Evolutionary conservation across 768 basidiomycete genomes (phyloP), one percentile per base, ranked within the genome.

Genomic region (Panellus pusillus): DNA sequence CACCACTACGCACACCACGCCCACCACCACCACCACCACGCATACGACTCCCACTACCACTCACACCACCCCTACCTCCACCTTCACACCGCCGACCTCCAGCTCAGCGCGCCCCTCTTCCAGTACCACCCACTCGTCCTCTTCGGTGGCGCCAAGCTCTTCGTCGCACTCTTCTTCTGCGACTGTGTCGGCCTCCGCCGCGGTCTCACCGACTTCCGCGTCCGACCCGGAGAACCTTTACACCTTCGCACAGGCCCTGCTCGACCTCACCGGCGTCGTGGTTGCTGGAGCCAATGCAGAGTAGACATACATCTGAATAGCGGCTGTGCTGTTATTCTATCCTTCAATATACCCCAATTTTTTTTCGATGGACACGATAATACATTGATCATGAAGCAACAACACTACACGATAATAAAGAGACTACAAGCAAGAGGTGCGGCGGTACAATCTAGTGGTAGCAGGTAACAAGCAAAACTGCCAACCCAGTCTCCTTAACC

Each of bases 401-500:
- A 35, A 35, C 14, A 9, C 2, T 35, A 11, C 32, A 35, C 9
- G 32, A 35, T 11, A 35, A 35, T 2, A 3, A 35, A 35, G 32
- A 35, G 11, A 35, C 9, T 6, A 52, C 41, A 11, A 37, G 32
- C 9, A 36, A 44, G 42, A 40, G 29, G 50, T 72, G 65, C 24
- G 24, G 24, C 24, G 7, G 9, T 35, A 35, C 32, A 35, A 35
- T 35, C 32, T 35, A 79, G 29, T 68, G 64, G 60, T 72, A 73
- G 62, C 75, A 79, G 27, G 73, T 69, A 35, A 90, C 80, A 44
- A 91, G 70, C 12, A 89, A 70, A n/a, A 84, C 85, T 51, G 80
- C 74, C 42, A 84, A 66, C 1, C 87, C 87, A 11, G 76, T 76
- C 52, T 80, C 67, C 73, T 90, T 90, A 28, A 87, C 86, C 78